Percentiles rank a stretch among this genome's conserved stretches.
phyloP scores from a whole-genome alignment of 1,284 basidiomycete genomes.

The Cryptococcus sp. region DNA sequence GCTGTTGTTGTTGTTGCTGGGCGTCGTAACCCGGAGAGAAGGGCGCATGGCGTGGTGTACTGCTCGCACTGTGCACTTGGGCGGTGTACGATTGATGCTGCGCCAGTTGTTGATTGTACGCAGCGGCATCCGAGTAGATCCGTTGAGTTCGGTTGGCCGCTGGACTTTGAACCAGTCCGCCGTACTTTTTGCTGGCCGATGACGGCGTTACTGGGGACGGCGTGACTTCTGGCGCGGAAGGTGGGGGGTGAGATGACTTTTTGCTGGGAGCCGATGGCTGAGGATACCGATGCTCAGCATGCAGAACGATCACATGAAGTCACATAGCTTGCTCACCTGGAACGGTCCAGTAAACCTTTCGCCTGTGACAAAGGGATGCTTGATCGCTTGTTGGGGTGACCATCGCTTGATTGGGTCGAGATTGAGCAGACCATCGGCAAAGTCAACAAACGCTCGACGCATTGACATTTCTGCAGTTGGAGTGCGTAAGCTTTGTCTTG shows the following conservation, averaged over 20 bases:
- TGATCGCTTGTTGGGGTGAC: slow-evolving; percentile 93
- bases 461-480: slow-evolving; percentile 77
- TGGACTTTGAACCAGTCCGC: slow-evolving; percentile 74
- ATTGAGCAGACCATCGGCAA: slow-evolving; percentile 90
- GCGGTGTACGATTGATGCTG: slow-evolving; percentile 93
- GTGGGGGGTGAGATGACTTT: slow-evolving; percentile 14
- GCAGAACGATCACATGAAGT: neutral
- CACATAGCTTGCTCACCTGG: slow-evolving; percentile 61
- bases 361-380: slow-evolving; percentile 97
- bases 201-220: slow-evolving; percentile 23
- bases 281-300: neutral
- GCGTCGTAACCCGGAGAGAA: slow-evolving; percentile 41
- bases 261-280: slow-evolving; percentile 20
- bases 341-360: slow-evolving; percentile 90
- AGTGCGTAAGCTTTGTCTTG: neutral
- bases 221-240: slow-evolving; percentile 7
- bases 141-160: slow-evolving; percentile 71
- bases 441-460: slow-evolving; percentile 93
- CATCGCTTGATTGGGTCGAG: slow-evolving; percentile 93
- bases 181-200: slow-evolving; percentile 71
- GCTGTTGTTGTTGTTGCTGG: slow-evolving; percentile 12
- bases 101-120: slow-evolving; percentile 90
- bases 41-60: slow-evolving; percentile 32
- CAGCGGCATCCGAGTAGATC: slow-evolving; percentile 86
- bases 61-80: slow-evolving; percentile 56